phyloP scores from a whole-genome alignment of 2,329 filamentous ascomycete genomes.

The Verticillium longisporum region DNA sequence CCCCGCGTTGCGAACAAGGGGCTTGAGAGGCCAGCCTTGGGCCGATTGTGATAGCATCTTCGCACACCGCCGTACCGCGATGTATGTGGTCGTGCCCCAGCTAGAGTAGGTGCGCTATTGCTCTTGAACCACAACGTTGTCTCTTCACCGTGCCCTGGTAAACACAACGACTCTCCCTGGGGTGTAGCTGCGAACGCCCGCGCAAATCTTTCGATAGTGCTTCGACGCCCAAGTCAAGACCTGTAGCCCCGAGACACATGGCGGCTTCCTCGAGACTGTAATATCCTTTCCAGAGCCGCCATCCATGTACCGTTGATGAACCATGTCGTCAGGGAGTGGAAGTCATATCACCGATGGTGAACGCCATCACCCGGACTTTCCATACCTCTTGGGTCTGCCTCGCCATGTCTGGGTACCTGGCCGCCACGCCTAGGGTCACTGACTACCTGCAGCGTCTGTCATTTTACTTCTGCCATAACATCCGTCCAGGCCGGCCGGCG shows the following conservation, averaged over 20 bases:
- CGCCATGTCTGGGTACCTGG: neutral
- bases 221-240: neutral
- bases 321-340: neutral
- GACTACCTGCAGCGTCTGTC: neutral
- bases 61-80: neutral
- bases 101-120: no score
- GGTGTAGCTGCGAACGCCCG: neutral
- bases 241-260: neutral
- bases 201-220: neutral
- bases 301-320: neutral
- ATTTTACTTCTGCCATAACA: neutral
- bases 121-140: no score
- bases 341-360: neutral
- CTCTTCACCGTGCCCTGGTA: no score
- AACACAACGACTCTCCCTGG: no score
- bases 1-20: neutral
- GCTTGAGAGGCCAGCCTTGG: neutral
- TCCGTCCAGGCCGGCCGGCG: neutral
- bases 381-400: neutral
- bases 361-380: neutral
- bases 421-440: neutral
- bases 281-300: neutral
- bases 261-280: neutral
- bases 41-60: neutral
- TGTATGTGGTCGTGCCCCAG: no score